Conservation (phyloP, 257 asterid species). For the Salvia rosmarinus region DNA sequence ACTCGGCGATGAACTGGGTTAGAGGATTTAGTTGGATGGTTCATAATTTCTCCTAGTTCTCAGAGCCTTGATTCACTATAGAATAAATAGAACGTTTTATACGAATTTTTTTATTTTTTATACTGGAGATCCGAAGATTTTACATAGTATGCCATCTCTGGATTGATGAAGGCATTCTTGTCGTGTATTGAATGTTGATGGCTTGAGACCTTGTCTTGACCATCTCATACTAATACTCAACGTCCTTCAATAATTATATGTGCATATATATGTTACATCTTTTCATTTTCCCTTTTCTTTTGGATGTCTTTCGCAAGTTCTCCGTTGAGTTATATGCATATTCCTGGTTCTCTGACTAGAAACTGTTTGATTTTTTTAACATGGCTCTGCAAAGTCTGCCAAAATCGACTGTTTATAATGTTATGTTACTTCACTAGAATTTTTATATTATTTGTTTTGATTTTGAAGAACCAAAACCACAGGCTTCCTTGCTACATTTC, state of each 20-base stretch:
- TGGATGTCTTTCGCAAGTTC: neutral
- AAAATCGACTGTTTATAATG: neutral
- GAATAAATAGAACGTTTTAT: neutral
- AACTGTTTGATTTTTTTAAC: neutral
- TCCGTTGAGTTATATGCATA: neutral
- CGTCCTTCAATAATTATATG: neutral
- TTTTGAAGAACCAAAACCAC: neutral
- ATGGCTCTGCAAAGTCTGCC: neutral
- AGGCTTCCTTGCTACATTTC: neutral
- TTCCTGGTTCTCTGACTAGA: too few relatives aligned
- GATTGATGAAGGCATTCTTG: slow-evolving; percentile 5
- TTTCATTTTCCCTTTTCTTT: neutral
- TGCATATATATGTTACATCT: neutral
- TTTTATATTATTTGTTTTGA: slow-evolving; percentile 5
- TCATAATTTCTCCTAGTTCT: slow-evolving; percentile 7
- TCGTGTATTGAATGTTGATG: neutral
- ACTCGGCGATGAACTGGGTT: neutral
- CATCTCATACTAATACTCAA: neutral
- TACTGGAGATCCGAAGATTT: neutral
- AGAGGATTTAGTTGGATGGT: slow-evolving; percentile 6
- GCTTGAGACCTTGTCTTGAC: neutral
- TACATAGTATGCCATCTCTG: neutral
- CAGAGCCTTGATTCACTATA: neutral
- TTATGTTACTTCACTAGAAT: neutral
- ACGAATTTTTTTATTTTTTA: neutral